Percentiles rank a stretch among this genome's conserved stretches.
These are phyloP conservation scores for Fusarium redolens DNA, from an alignment of 2,329 filamentous ascomycete genomes.

Conservation along the genomic window DNA sequence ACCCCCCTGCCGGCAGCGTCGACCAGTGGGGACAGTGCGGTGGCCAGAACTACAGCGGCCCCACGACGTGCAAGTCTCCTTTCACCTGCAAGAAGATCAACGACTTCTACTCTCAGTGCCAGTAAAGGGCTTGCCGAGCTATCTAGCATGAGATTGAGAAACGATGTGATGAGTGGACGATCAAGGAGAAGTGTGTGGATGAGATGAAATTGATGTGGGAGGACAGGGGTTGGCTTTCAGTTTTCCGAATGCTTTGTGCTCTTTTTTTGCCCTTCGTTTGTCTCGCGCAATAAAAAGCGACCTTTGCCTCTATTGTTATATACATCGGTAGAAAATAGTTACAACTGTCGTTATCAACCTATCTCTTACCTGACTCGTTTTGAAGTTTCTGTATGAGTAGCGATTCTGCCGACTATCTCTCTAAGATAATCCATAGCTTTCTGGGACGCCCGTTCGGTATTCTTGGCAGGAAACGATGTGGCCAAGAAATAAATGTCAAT, in stretches of 20 bases:
- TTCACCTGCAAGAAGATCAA: conserved; percentile 53
- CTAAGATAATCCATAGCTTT: background rate
- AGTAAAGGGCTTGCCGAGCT: conserved; percentile 41
- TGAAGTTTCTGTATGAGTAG: background rate
- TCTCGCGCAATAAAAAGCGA: conserved; percentile 22
- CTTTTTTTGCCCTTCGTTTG: conserved; percentile 28
- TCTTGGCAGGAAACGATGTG: background rate
- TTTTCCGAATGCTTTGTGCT: conserved; percentile 12
- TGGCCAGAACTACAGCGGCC: conserved; percentile 50
- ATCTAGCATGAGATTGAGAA: background rate
- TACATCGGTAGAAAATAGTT: conserved; percentile 24
- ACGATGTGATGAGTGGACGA: background rate
- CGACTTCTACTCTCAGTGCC: conserved; percentile 56
- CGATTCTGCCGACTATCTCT: background rate
- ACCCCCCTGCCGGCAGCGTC: conserved; percentile 20
- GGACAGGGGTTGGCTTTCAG: conserved; percentile 9
- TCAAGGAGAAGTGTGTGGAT: background rate
- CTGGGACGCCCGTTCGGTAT: background rate
- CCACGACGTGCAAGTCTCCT: conserved; percentile 50
- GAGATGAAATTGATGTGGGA: background rate
- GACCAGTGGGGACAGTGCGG: conserved; percentile 54
- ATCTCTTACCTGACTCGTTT: background rate
- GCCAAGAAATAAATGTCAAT: background rate
- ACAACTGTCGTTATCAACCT: conserved; percentile 32
- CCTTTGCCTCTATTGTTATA: conserved; percentile 24